Percentiles rank a stretch among this genome's conserved stretches.
These are phyloP conservation scores for Aspergillus hancockii DNA, from an alignment of 495 filamentous ascomycete species.

Conservation along the genomic window DNA sequence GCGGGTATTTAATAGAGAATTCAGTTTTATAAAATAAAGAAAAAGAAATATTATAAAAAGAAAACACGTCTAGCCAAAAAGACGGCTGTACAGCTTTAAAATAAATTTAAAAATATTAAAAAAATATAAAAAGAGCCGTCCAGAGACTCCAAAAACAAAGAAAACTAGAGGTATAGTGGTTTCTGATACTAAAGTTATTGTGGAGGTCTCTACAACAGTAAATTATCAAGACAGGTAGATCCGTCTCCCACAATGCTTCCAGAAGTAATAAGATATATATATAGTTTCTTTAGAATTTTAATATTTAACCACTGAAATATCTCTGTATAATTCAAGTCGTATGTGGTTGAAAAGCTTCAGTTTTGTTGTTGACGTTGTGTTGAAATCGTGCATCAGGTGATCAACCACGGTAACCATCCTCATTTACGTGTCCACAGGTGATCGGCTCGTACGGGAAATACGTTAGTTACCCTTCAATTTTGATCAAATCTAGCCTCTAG, in stretches of 20 bases:
- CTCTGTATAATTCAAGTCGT: neutral
- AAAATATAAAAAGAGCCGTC: neutral
- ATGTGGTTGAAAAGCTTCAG: neutral
- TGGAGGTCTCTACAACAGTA: neutral
- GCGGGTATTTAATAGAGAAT: neutral
- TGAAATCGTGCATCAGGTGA: neutral
- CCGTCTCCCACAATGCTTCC: slow-evolving; percentile 2
- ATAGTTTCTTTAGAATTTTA: neutral
- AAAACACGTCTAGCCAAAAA: neutral
- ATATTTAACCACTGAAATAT: neutral
- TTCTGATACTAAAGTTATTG: neutral
- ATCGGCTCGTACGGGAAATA: too few species aligned
- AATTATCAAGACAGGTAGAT: neutral
- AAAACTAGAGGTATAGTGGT: neutral
- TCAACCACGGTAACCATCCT: neutral
- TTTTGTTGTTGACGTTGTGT: neutral
- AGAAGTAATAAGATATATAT: neutral
- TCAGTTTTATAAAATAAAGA: neutral
- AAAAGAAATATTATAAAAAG: neutral
- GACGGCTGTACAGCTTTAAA: neutral
- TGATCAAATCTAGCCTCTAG: too few species aligned
- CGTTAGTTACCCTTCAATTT: too few species aligned
- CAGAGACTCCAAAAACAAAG: neutral
- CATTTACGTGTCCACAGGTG: too few species aligned
- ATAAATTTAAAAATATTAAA: neutral